phyloP scores from a whole-genome alignment of 2,329 filamentous ascomycete genomes.

The Metarhizium humberi region DNA sequence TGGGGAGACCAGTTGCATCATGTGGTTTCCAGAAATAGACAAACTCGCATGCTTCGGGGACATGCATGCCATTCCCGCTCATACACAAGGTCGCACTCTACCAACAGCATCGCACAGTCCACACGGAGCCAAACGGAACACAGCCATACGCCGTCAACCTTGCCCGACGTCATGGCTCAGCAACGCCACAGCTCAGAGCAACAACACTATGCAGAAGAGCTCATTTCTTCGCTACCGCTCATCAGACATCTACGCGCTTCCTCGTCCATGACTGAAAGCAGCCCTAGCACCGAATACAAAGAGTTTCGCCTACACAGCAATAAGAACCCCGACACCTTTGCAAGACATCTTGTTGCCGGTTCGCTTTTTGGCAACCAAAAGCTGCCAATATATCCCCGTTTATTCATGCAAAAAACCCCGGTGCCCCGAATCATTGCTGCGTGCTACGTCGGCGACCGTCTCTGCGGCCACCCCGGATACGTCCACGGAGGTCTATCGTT shows the following conservation, averaged over 20 bases:
- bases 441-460: background rate
- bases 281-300: too few species aligned
- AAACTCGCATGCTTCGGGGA: too few species aligned
- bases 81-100: too few species aligned
- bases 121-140: too few species aligned
- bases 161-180: too few species aligned
- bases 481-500: background rate
- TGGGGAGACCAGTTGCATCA: too few species aligned
- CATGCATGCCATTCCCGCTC: too few species aligned
- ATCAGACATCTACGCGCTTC: background rate
- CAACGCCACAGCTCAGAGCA: too few species aligned
- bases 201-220: background rate
- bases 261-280: background rate
- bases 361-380: background rate
- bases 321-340: background rate
- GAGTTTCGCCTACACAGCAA: conserved; percentile 4
- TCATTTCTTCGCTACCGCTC: background rate
- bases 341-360: conserved; percentile 1
- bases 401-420: background rate
- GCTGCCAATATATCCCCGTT: background rate
- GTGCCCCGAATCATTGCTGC: background rate
- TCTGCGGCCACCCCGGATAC: conserved; percentile 2
- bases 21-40: too few species aligned
- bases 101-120: too few species aligned
- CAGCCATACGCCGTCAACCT: too few species aligned